Conservation (phyloP, 2,329 filamentous ascomycete genomes). For the Volutella citrinella region DNA sequence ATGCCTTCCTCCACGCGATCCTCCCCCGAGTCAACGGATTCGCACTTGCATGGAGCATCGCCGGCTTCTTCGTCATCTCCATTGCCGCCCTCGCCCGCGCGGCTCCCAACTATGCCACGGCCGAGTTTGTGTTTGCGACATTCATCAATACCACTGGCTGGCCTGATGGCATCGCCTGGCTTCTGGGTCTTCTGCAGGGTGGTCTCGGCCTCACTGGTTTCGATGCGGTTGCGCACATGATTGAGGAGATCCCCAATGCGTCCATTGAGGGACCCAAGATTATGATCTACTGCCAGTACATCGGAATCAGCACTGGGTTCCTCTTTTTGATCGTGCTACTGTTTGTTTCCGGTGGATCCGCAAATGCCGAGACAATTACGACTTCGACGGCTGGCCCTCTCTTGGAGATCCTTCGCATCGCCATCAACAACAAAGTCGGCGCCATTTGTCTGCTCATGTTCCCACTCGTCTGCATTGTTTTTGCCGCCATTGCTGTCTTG, state of each 20-base stretch:
- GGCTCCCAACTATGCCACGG: slow-evolving; percentile 53
- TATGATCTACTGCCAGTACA: slow-evolving; percentile 55
- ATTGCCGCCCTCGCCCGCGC: slow-evolving; percentile 66
- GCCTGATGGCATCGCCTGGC: slow-evolving; percentile 33
- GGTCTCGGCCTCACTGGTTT: slow-evolving; percentile 32
- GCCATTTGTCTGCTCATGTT: slow-evolving; percentile 66
- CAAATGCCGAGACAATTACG: slow-evolving; percentile 44
- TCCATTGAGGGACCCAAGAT: slow-evolving; percentile 30
- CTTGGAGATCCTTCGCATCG: slow-evolving; percentile 60
- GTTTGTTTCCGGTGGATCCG: slow-evolving; percentile 59
- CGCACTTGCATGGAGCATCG: slow-evolving; percentile 68
- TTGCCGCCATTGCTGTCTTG: slow-evolving; percentile 63
- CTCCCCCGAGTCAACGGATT: slow-evolving; percentile 53
- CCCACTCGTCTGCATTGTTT: slow-evolving; percentile 60
- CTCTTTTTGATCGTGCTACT: slow-evolving; percentile 61
- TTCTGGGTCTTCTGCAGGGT: slow-evolving; percentile 31
- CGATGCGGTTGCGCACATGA: slow-evolving; percentile 35
- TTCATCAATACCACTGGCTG: slow-evolving; percentile 32
- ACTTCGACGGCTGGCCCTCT: slow-evolving; percentile 54
- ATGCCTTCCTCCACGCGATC: slow-evolving; percentile 29
- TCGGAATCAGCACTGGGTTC: slow-evolving; percentile 61
- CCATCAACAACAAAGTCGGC: slow-evolving; percentile 59
- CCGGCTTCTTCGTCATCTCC: slow-evolving; percentile 65
- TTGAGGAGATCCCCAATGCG: slow-evolving; percentile 32
- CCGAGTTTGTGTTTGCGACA: slow-evolving; percentile 28